Percentiles rank a stretch among this genome's conserved stretches.
These are phyloP conservation scores for Talinum fruticosum DNA, from an alignment of 148 eudicot species.

Conservation along the genomic window DNA sequence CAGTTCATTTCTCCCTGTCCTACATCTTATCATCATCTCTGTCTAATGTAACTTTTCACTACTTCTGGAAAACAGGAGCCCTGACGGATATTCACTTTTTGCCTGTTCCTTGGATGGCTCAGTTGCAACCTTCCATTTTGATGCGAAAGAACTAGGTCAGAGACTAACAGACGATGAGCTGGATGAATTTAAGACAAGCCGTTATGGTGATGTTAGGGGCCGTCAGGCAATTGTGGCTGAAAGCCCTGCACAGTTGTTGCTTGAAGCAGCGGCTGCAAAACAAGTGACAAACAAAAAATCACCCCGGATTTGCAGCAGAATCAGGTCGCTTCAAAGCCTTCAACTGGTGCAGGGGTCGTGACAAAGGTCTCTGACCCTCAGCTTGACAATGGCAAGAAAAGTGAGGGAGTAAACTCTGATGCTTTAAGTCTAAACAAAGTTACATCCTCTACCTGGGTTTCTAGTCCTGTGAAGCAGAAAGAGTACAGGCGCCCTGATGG, in stretches of 20 bases:
- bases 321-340: slow-evolving; percentile 44
- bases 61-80: slow-evolving; percentile 62
- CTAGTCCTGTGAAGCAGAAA: slow-evolving; percentile 94
- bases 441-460: slow-evolving; percentile 38
- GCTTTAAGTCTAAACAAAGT: slow-evolving; percentile 52
- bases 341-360: slow-evolving; percentile 34
- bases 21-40: neutral
- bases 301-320: slow-evolving; percentile 37
- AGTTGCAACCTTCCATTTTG: slow-evolving; percentile 86
- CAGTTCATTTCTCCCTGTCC: neutral
- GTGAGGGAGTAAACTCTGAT: slow-evolving; percentile 41
- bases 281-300: slow-evolving; percentile 52
- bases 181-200: slow-evolving; percentile 73
- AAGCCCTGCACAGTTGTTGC: slow-evolving; percentile 86
- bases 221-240: slow-evolving; percentile 88
- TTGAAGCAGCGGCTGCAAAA: slow-evolving; percentile 91
- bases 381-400: slow-evolving; percentile 56
- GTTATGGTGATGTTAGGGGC: slow-evolving; percentile 94
- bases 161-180: slow-evolving; percentile 71
- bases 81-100: slow-evolving; percentile 94
- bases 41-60: slow-evolving; percentile 14
- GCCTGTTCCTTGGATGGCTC: slow-evolving; percentile 97
- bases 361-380: slow-evolving; percentile 46
- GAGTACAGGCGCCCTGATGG: slow-evolving; percentile 98
- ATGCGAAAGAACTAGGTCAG: slow-evolving; percentile 77